Base-by-base conservation (phyloP, 2,329 filamentous ascomycete species). In the Sordariomycetes sp. region DNA sequence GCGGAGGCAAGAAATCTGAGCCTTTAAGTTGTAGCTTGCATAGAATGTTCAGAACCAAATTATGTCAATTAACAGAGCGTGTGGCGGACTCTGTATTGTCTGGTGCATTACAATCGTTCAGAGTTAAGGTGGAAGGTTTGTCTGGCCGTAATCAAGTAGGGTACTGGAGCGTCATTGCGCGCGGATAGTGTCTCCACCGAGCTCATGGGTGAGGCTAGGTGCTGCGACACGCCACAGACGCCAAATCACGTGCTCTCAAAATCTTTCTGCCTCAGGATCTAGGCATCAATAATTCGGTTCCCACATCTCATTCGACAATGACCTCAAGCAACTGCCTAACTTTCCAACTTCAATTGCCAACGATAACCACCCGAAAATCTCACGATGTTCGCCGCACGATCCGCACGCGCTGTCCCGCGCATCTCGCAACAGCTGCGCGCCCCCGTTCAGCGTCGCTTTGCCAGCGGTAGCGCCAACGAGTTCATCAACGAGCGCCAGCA, bases 401-500 rank as follows among this genome's bases (percentile, higher is more conserved):
- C 77, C 45, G 53, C 75, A 54, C 79, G 79, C 54, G 60, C 68
- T 42, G 65, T 74, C 45, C 75, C 78, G 66, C 81, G 79, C 61
- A 61, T 75, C 48, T 59, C 66, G 46, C 66, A 72, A 49, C 75
- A 74, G 61, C 58, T 78, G 48, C 75, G 75, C 53, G 61, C 60
- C 43, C 61, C 69, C 43, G 63, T 68, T 49, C 82, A 85, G 70
- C 79, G 83, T 61, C 80, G 81, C 50, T 72, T 86, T 52, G 80
- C 79, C 57, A 79, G 74, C 66, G 68, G 72, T 50, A 59, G 84
- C 50, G 77, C 80, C 59, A 96, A 94, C 67, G 78, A 79, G 54
- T 98, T 96, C 75, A 81, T 93, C 71, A 80, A 82, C 54, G 92
- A 98, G 75, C 79, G 92, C 59, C 71, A 79, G 59, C 84, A 83